A percentile compares a stretch with the other conserved stretches of the same genome.
phyloP scores from a whole-genome alignment of 176 grass and related monocot genomes.

The Paspalum vaginatum region DNA sequence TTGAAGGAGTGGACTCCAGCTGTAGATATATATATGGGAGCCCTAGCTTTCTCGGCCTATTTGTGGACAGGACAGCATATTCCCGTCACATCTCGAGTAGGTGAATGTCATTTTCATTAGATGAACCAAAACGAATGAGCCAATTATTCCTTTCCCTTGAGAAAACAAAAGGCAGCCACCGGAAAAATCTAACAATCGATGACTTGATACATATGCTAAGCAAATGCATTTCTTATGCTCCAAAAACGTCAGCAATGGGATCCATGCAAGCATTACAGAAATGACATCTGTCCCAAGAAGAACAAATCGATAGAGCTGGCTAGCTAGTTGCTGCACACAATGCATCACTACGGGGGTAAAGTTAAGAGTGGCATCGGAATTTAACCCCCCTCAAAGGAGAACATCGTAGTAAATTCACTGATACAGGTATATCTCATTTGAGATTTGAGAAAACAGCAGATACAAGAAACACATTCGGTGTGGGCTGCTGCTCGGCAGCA shows the following conservation, averaged over 20 bases:
- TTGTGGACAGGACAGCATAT: neutral
- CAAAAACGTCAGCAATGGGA: too few species aligned
- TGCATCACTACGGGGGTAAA: neutral
- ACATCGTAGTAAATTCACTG: neutral
- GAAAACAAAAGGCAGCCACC: neutral
- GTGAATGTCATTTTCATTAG: slow-evolving; percentile 9
- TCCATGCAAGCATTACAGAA: too few species aligned
- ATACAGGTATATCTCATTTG: neutral
- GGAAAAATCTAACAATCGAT: neutral
- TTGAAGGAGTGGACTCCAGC: neutral
- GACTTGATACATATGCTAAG: too few species aligned
- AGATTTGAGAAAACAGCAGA: neutral
- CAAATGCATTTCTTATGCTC: too few species aligned
- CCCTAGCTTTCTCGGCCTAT: neutral
- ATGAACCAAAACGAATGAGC: neutral
- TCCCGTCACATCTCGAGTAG: slow-evolving; percentile 39
- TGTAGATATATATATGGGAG: neutral
- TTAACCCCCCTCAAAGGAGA: neutral
- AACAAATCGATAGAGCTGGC: too few species aligned
- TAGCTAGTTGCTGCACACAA: too few species aligned
- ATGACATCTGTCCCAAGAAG: too few species aligned
- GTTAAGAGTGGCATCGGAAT: neutral
- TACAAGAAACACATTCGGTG: neutral
- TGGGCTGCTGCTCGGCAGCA: neutral
- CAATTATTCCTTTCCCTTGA: too few species aligned